These are phyloP conservation scores for Cinnamomum chago DNA, from an alignment of 164 flowering plant species.

Conservation along the genomic window DNA sequence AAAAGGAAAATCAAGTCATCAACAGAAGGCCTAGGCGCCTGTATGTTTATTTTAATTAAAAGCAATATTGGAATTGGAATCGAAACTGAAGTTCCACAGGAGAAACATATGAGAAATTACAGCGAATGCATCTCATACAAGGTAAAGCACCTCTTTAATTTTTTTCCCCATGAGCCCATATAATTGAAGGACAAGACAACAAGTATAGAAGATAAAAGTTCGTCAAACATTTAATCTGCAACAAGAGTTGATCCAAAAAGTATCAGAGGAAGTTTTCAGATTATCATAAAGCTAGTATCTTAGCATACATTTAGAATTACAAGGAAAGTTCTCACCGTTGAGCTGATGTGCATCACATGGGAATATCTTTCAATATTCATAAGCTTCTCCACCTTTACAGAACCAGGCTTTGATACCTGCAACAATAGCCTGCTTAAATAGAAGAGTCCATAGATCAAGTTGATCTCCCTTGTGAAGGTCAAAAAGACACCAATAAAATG, in stretches of 20 bases:
- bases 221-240: no score
- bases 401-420: conserved; percentile 85
- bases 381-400: conserved; percentile 89
- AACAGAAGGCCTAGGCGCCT: neutral
- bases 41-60: no score
- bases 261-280: neutral
- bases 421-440: conserved; percentile 4
- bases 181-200: no score
- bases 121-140: no score
- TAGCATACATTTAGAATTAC: conserved; percentile 1
- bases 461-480: neutral
- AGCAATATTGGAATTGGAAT: no score
- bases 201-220: no score
- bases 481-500: neutral
- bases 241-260: no score
- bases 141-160: no score
- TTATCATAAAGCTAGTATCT: neutral
- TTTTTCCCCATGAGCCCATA: no score
- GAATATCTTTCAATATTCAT: conserved; percentile 92
- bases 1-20: neutral
- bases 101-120: no score
- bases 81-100: no score
- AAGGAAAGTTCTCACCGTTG: conserved; percentile 54
- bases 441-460: neutral
- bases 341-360: conserved; percentile 99